Evolutionary conservation across 257 asterid species (phyloP).

Genomic region (Ajuga chamaepitys): DNA sequence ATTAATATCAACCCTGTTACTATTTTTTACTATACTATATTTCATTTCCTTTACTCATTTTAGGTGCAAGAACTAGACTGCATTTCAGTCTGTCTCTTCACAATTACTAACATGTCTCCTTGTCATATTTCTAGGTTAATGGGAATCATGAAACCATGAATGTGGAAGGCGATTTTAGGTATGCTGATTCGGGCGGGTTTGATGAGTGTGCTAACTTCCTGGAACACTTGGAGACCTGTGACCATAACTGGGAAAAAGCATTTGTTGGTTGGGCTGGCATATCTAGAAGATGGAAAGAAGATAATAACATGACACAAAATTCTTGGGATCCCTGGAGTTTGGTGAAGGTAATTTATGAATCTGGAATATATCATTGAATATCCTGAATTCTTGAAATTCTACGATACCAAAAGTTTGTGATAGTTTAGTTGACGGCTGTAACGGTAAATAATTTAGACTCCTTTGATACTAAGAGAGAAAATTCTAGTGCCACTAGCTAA

Average conservation of each 20-base stretch:
- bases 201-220: conserved; percentile 78
- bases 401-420: neutral
- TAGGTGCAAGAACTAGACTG: neutral
- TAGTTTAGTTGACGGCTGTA: neutral
- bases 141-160: conserved; percentile 99
- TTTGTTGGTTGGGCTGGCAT: conserved; percentile 62
- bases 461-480: neutral
- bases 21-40: neutral
- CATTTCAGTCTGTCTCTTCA: neutral
- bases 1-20: neutral
- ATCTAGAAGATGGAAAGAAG: conserved; percentile 53
- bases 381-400: neutral
- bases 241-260: conserved; percentile 84
- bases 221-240: conserved; percentile 64
- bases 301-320: conserved; percentile 37
- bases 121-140: conserved; percentile 48
- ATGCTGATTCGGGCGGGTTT: conserved; percentile 70
- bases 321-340: conserved; percentile 75
- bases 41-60: neutral
- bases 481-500: neutral
- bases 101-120: neutral
- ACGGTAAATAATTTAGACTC: neutral
- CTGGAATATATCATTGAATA: neutral
- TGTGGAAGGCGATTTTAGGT: conserved; percentile 88
- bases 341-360: conserved; percentile 67